phyloP scores from a whole-genome alignment of 2,329 filamentous ascomycete genomes.

The Penicillium sp. region DNA sequence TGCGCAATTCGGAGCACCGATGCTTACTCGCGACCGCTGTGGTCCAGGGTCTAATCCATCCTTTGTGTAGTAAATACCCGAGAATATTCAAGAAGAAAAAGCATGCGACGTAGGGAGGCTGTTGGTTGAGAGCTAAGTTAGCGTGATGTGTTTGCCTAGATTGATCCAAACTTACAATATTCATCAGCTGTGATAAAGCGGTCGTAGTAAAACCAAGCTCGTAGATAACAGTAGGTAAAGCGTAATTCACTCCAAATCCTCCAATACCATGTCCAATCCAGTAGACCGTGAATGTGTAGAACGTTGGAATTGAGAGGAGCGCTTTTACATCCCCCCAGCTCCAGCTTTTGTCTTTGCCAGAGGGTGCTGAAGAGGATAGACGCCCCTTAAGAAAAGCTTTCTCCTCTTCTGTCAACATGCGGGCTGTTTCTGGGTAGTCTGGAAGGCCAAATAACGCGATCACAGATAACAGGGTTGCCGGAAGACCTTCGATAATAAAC shows the following conservation, averaged over 20 bases:
- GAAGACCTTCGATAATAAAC: conserved; percentile 41
- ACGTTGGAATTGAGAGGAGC: conserved; percentile 37
- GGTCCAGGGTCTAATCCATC: conserved; percentile 41
- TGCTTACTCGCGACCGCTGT: conserved; percentile 41
- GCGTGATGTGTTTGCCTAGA: background rate
- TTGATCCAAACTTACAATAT: conserved; percentile 30
- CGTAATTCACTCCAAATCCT: conserved; percentile 44
- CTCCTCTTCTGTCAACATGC: conserved; percentile 33
- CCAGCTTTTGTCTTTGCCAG: conserved; percentile 35
- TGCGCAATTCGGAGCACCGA: too few relatives aligned
- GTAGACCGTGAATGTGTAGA: conserved; percentile 41
- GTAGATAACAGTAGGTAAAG: conserved; percentile 47
- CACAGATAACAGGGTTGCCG: conserved; percentile 33
- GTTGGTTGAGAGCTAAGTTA: background rate
- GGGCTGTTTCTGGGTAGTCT: conserved; percentile 36
- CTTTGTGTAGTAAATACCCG: conserved; percentile 38
- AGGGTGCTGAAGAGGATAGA: conserved; percentile 32
- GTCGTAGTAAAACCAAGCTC: conserved; percentile 46
- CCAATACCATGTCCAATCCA: conserved; percentile 48
- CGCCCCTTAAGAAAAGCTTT: conserved; percentile 23
- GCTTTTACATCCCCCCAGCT: conserved; percentile 32
- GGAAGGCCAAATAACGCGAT: conserved; percentile 34
- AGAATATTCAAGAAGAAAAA: conserved; percentile 42
- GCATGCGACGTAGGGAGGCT: conserved; percentile 42
- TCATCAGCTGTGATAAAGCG: conserved; percentile 47